phyloP scores from a whole-genome alignment of 2,329 filamentous ascomycete species.

The Xylariomycetidae sp. region DNA sequence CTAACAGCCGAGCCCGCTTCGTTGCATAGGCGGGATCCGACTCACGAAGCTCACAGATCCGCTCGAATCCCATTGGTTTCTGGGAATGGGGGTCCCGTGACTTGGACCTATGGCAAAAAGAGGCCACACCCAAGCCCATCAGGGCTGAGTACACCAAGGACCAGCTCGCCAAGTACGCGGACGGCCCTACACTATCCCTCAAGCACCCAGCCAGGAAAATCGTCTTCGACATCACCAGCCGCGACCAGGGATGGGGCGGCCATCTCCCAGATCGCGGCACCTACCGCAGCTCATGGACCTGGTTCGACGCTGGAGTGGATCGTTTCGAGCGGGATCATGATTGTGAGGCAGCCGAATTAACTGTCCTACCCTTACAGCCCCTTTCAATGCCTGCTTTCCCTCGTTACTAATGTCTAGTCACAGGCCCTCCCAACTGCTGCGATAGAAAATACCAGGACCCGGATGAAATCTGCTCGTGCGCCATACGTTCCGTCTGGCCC shows the following conservation, averaged over 20 bases:
- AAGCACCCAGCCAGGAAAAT: constrained; percentile 54
- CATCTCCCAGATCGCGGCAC: constrained; percentile 25
- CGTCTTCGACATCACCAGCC: constrained; percentile 53
- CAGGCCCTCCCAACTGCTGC: constrained; percentile 13
- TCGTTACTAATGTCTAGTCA: constrained; percentile 8
- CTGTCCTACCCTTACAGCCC: too few species aligned
- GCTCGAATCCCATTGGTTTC: constrained; percentile 37
- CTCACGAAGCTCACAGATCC: constrained; percentile 25
- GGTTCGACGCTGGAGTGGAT: constrained; percentile 61
- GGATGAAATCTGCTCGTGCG: constrained; percentile 19
- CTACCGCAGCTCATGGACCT: constrained; percentile 50
- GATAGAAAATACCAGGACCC: constrained; percentile 4
- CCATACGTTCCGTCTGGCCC: constrained; percentile 27
- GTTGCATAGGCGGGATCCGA: not conserved
- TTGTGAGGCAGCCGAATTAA: constrained; percentile 12
- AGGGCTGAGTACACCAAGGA: constrained; percentile 28
- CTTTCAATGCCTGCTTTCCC: not conserved
- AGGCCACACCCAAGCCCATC: constrained; percentile 14
- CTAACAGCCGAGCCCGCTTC: not conserved
- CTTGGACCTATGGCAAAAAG: constrained; percentile 16
- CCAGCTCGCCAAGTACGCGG: constrained; percentile 31
- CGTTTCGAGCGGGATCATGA: constrained; percentile 39
- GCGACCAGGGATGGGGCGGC: constrained; percentile 56
- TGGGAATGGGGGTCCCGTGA: constrained; percentile 22
- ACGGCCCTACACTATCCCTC: constrained; percentile 36